Evolutionary conservation across 2,329 filamentous ascomycete species (phyloP).

Genomic region (Mycosphaerella arachidis): DNA sequence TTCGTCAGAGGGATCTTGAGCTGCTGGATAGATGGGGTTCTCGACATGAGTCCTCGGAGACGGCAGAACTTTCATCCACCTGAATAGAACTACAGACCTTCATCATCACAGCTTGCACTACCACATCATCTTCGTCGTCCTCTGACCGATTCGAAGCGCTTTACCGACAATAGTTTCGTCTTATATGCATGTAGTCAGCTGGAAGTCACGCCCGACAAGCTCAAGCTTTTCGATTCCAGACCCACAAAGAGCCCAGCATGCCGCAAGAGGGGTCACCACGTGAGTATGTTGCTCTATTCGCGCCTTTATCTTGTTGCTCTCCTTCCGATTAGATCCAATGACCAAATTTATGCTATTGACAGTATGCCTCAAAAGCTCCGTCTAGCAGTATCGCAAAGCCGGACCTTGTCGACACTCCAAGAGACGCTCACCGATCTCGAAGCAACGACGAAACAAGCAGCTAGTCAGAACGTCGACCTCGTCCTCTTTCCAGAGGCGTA

Average conservation of each 20-base stretch:
- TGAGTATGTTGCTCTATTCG: neutral
- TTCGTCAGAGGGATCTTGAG: neutral
- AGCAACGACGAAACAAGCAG: conserved; percentile 59
- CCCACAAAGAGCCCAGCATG: neutral
- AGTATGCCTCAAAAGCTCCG: conserved; percentile 39
- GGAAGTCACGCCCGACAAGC: neutral
- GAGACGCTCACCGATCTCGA: conserved; percentile 65
- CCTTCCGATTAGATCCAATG: too few species aligned
- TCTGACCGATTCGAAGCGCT: too few species aligned
- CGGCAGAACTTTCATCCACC: neutral
- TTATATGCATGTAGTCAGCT: neutral
- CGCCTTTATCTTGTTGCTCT: too few species aligned
- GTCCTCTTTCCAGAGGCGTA: conserved; percentile 90
- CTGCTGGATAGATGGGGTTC: neutral
- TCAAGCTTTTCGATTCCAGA: neutral
- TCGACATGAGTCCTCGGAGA: neutral
- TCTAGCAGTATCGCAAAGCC: conserved; percentile 47
- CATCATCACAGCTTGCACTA: too few species aligned
- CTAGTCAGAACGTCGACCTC: conserved; percentile 57
- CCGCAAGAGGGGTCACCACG: neutral
- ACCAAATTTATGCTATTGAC: too few species aligned
- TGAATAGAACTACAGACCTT: too few species aligned
- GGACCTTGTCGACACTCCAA: conserved; percentile 44
- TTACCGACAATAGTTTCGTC: too few species aligned
- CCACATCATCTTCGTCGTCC: too few species aligned